A percentile compares a stretch with the other conserved stretches of the same genome.
Evolutionary conservation across 2,329 filamentous ascomycete genomes (phyloP).

Genomic region (Botrytis squamosa): DNA sequence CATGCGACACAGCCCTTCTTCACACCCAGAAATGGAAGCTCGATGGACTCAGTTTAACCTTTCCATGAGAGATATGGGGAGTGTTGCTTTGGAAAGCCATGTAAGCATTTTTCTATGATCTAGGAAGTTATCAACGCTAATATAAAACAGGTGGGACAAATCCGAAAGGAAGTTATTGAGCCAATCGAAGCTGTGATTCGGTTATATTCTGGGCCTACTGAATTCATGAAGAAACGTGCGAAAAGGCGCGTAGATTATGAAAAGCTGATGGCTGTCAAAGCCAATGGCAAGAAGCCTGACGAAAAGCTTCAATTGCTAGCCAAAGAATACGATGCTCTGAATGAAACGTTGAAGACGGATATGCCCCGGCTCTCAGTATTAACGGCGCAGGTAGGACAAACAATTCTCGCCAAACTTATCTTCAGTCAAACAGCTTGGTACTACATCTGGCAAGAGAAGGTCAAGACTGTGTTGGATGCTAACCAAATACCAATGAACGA

Average conservation of each 20-base stretch:
- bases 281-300: conserved; percentile 81
- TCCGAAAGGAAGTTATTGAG: conserved; percentile 80
- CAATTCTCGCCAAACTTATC: conserved; percentile 79
- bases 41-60: conserved; percentile 93
- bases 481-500: conserved; percentile 63
- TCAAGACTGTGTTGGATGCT: conserved; percentile 70
- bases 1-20: conserved; percentile 73
- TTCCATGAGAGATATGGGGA: conserved; percentile 81
- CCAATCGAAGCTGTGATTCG: conserved; percentile 78
- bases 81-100: conserved; percentile 80
- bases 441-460: conserved; percentile 77
- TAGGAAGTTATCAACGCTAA: conserved; percentile 23
- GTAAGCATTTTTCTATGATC: conserved; percentile 49
- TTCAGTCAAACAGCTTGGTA: conserved; percentile 84
- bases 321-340: conserved; percentile 80
- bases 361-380: conserved; percentile 78
- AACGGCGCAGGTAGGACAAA: conserved; percentile 80
- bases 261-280: conserved; percentile 73
- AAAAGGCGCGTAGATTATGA: conserved; percentile 92
- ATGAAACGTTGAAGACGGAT: conserved; percentile 90
- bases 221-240: conserved; percentile 90
- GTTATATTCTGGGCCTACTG: conserved; percentile 77
- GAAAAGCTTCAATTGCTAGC: conserved; percentile 80
- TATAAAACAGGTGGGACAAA: conserved; percentile 52
- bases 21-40: conserved; percentile 81